Percentiles rank a stretch among this genome's conserved stretches.
Conservation (phyloP, 1,284 basidiomycete genomes). For the Moesziomyces globuligerus region DNA sequence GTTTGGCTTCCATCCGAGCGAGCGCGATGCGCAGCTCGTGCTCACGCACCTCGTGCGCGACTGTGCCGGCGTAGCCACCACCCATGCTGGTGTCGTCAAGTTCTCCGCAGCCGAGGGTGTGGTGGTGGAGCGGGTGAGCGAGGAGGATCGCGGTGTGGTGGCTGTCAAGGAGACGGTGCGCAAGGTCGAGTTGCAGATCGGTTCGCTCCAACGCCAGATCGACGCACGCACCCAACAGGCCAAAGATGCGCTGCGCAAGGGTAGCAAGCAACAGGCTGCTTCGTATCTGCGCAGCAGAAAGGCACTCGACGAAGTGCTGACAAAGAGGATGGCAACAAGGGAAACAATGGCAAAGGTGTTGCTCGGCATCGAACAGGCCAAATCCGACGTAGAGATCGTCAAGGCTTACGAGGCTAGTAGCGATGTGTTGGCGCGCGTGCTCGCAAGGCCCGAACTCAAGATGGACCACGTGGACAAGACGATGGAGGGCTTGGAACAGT, state of each 20-base stretch:
- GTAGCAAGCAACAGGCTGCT: conserved; percentile 79
- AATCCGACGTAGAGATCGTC: conserved; percentile 89
- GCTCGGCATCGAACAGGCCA: conserved; percentile 84
- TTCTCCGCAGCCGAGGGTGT: conserved; percentile 9
- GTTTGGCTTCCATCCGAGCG: conserved; percentile 68
- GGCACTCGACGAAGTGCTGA: conserved; percentile 79
- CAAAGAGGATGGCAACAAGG: conserved; percentile 78
- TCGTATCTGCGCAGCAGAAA: conserved; percentile 82
- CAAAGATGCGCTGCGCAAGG: conserved; percentile 74
- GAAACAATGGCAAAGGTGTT: conserved; percentile 81
- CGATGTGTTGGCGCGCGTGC: conserved; percentile 77
- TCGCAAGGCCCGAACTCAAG: conserved; percentile 81
- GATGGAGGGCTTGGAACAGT: conserved; percentile 84
- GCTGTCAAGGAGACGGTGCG: conserved; percentile 77
- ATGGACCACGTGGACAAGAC: conserved; percentile 82
- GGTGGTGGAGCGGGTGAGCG: conserved; percentile 70
- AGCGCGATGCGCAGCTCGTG: conserved; percentile 77
- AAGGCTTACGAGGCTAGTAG: conserved; percentile 84
- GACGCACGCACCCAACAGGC: conserved; percentile 75
- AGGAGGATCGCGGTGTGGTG: conserved; percentile 78
- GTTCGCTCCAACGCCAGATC: conserved; percentile 76
- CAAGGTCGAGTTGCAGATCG: conserved; percentile 76
- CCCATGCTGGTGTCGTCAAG: conserved; percentile 73
- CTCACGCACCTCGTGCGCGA: conserved; percentile 84
- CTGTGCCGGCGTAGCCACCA: conserved; percentile 73